These are phyloP conservation scores for Aureobasidium pullulans DNA, from an alignment of 2,329 filamentous ascomycete species.

Conservation along the genomic window DNA sequence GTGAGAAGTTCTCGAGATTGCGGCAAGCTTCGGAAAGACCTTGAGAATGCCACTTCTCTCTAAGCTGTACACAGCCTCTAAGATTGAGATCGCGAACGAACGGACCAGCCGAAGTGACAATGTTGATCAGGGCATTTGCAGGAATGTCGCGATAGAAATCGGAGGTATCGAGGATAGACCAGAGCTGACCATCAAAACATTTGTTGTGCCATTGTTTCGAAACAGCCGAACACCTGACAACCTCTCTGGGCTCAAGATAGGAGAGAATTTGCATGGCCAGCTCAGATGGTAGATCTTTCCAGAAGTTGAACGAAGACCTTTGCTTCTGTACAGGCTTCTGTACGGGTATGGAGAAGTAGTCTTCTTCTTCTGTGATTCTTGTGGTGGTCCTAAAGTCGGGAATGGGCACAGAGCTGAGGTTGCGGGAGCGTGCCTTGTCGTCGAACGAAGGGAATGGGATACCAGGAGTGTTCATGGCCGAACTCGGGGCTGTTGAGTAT, in stretches of 20 bases:
- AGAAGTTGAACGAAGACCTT: slow-evolving; percentile 56
- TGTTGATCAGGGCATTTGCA: slow-evolving; percentile 71
- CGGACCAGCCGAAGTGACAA: slow-evolving; percentile 76
- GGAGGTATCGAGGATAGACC: slow-evolving; percentile 71
- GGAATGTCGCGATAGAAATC: slow-evolving; percentile 85
- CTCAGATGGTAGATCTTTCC: slow-evolving; percentile 75
- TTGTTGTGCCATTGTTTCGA: slow-evolving; percentile 71
- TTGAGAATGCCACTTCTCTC: slow-evolving; percentile 70
- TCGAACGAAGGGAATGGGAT: slow-evolving; percentile 42
- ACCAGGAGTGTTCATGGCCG: slow-evolving; percentile 40
- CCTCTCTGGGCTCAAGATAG: slow-evolving; percentile 69
- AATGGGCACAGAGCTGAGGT: slow-evolving; percentile 48
- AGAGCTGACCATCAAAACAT: slow-evolving; percentile 93
- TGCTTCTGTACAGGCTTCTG: slow-evolving; percentile 23
- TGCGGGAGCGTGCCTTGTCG: slow-evolving; percentile 48
- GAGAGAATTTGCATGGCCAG: slow-evolving; percentile 70
- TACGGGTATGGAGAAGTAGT: slow-evolving; percentile 24
- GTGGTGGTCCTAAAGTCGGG: slow-evolving; percentile 54
- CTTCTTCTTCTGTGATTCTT: slow-evolving; percentile 26
- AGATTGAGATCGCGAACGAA: slow-evolving; percentile 90
- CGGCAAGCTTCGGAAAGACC: slow-evolving; percentile 75
- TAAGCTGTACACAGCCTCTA: slow-evolving; percentile 80
- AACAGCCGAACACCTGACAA: slow-evolving; percentile 69
- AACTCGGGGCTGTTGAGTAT: slow-evolving; percentile 50
- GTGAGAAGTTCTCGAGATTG: slow-evolving; percentile 78